Evolutionary conservation across 345 rosid genomes (phyloP).

Genomic region (Heritiera fomes): DNA sequence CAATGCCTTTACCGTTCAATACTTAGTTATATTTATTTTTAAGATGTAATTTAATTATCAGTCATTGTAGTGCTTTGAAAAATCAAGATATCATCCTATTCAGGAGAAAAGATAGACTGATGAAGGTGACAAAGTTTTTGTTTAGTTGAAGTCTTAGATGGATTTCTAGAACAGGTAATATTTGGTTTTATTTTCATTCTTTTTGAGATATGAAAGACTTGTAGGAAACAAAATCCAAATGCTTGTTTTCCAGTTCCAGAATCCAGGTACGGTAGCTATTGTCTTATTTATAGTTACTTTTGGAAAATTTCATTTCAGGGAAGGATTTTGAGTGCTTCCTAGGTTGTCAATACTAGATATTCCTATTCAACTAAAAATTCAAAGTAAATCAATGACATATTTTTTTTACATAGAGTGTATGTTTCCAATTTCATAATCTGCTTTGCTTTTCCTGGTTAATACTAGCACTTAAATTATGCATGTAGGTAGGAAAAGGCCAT

Average conservation of each 20-base stretch:
- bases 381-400: neutral
- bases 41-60: too few species aligned
- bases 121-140: too few species aligned
- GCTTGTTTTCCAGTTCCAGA: neutral
- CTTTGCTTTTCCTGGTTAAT: neutral
- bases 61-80: too few species aligned
- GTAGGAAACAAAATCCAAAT: neutral
- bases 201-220: neutral
- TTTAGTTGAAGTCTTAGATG: conserved; percentile 7
- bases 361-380: neutral
- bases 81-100: too few species aligned
- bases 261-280: neutral
- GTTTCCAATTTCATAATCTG: conserved; percentile 5
- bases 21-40: too few species aligned
- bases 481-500: neutral
- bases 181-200: neutral
- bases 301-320: conserved; percentile 5
- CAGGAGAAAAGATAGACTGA: too few species aligned
- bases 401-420: neutral
- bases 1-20: too few species aligned
- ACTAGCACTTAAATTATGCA: neutral
- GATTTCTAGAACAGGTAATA: neutral
- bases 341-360: neutral
- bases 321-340: neutral
- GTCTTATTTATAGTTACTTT: neutral